Base-by-base conservation (phyloP, 345 rosid genomes). In the Salix purpurea region DNA sequence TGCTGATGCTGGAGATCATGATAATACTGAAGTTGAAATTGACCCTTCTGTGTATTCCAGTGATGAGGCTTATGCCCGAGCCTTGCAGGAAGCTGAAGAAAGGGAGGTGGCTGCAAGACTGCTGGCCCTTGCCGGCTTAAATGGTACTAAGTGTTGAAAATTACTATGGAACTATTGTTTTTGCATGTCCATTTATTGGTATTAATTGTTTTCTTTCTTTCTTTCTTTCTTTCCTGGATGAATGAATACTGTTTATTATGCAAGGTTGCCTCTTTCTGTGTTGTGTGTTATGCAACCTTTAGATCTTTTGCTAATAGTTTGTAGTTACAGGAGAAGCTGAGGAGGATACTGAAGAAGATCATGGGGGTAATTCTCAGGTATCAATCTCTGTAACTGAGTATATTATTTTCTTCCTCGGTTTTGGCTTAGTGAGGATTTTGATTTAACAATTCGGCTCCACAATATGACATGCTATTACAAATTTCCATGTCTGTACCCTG, bases 31-130 rank as follows among this genome's bases (percentile, higher is more conserved):
- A 81, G 80, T 82, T 72, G 97, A 84, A 46, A 74, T 83, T 6
- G 91, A 92, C 69, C 83, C 85, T 6, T 87, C 80, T 70, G 87
- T 73, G 18, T 91, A 82, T 85, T 84, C 92, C 3, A 91, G 93
- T 78, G 98, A 96, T 34, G 97, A 96, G 85, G 92, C 96, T 0
- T 94, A 85, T 84, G 98, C 98, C 34, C 90, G 97, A 86, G 97
- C 97, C 40, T 82, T 94, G 60, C 99, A 92, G 85, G 98, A 94
- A 76, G 91, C 91, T 74, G 99, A 94, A 82, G 98, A 94, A 79
- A 88, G 96, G 72, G 95, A 90, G 32, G 86, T 94, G 94, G 84
- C 93, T 68, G 90, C 91, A 76, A 88, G 95, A 79, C 74, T 96
- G 83, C 83, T 92, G 42, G 94, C 98, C 60, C 89, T 91, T 73